Evolutionary conservation across 2,329 filamentous ascomycete genomes (phyloP).

Genomic region (Epichloe typhina): DNA sequence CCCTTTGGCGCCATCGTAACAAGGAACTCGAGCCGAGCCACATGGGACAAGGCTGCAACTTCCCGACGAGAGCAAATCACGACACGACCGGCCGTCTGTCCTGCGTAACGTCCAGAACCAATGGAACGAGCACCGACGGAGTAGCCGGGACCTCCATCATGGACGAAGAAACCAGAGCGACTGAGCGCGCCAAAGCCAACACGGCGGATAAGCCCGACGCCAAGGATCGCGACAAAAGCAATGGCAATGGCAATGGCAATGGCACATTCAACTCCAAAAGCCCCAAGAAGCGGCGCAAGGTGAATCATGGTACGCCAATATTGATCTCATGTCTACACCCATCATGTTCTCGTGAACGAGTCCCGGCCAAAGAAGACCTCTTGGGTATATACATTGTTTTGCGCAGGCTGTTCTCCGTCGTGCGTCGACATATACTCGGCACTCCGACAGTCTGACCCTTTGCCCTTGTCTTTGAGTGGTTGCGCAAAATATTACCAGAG

Average conservation of each 20-base stretch:
- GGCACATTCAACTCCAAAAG: slow-evolving; percentile 29
- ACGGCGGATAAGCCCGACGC: slow-evolving; percentile 9
- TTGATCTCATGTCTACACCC: no score
- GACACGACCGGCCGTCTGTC: slow-evolving; percentile 15
- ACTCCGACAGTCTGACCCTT: neutral
- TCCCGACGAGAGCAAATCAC: slow-evolving; percentile 18
- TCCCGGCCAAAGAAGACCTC: neutral
- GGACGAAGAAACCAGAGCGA: slow-evolving; percentile 18
- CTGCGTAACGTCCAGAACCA: slow-evolving; percentile 19
- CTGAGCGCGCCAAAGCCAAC: slow-evolving; percentile 17
- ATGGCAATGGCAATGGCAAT: neutral
- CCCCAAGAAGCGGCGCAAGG: slow-evolving; percentile 76
- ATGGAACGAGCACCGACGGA: slow-evolving; percentile 16
- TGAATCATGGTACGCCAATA: slow-evolving; percentile 63
- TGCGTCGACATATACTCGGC: neutral
- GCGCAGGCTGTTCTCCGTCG: neutral
- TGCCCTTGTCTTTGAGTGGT: neutral
- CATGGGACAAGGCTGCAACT: slow-evolving; percentile 12
- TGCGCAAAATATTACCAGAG: neutral
- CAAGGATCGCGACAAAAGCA: slow-evolving; percentile 1
- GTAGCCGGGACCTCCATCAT: slow-evolving; percentile 19
- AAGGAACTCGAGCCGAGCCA: neutral
- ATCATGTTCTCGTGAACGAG: neutral
- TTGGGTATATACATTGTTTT: neutral
- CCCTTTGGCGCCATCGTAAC: slow-evolving; percentile 1